A percentile compares a stretch with the other conserved stretches of the same genome.
These are phyloP conservation scores for Amoebophrya sp. DNA, from an alignment of 169 alveolate genomes.

Conservation along the genomic window DNA sequence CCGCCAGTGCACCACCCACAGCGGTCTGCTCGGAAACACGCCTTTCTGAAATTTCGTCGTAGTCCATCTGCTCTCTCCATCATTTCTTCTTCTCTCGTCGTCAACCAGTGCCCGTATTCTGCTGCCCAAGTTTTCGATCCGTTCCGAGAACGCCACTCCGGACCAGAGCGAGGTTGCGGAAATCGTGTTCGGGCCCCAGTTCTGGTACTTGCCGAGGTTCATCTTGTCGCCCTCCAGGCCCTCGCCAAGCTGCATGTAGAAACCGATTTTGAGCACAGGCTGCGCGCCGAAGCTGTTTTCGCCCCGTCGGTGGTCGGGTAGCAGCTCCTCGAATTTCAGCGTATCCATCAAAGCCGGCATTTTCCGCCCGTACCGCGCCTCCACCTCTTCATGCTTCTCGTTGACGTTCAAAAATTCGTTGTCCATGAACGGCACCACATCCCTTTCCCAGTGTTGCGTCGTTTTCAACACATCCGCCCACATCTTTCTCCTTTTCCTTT, in stretches of 20 bases:
- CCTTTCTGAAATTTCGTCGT: not conserved
- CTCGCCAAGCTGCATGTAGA: not conserved
- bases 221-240: not conserved
- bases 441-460: not conserved
- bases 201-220: not conserved
- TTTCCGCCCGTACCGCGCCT: no score
- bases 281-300: not conserved
- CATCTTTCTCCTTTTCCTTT: not conserved
- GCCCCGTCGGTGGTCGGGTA: not conserved
- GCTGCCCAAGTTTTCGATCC: not conserved
- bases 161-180: not conserved
- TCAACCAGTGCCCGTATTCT: not conserved
- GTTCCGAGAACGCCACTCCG: not conserved
- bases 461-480: not conserved
- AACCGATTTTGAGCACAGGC: not conserved
- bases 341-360: not conserved
- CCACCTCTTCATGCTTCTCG: no score
- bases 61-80: not conserved
- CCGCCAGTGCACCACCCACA: not conserved
- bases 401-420: no score
- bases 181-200: not conserved
- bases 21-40: not conserved
- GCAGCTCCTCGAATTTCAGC: not conserved
- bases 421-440: no score
- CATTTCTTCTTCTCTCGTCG: not conserved